Base-by-base conservation (phyloP, 305 asterid genomes). In the Plantago rigida region DNA sequence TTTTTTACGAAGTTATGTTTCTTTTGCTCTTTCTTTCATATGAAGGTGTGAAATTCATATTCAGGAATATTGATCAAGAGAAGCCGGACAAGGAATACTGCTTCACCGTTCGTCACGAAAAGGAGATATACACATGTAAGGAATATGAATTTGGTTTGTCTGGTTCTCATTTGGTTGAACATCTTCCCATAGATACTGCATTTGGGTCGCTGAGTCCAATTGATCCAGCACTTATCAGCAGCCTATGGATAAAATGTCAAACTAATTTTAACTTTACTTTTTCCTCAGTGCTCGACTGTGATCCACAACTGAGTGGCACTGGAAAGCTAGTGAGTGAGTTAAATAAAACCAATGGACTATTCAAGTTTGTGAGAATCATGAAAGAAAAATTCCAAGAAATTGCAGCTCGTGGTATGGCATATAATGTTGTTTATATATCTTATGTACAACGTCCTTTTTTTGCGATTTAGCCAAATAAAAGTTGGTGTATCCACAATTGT, bases 341-440 rank as follows among this genome's bases (percentile, higher is more conserved):
- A 63, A 93, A 93, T 66, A 73, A 60, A 58, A 87, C 74, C 84
- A 89, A 93, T 55, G 95, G 87, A 58, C 78, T 89, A 34, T 89
- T 82, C 87, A 79, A 87, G 74, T 89, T 93, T 70, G 99, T 87
- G 66, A 79, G 96, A 75, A 81, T 73, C 66, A 81, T 93, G 96
- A 84, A 96, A 67, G 84, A 74, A 72, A 85, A 81, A 65, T 93
- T 93, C 77, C 96, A 82, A 82, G 84, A 79, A 78, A 79, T 87
- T 64, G 82, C 83, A 51, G 60, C 75, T 51, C 56, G 52, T 59
- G 97, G 97, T 92, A 78, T 45, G 77, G 10, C 64, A 59, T 63
- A 67, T 26, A 58, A 36, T 67, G 68, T 71, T 64, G 60, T 57
- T 46, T 54, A 19, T 10, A 22, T 22, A 22, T 69, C 54, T 56